Conservation (phyloP, 495 filamentous ascomycete genomes). For the Penicillium canariense region DNA sequence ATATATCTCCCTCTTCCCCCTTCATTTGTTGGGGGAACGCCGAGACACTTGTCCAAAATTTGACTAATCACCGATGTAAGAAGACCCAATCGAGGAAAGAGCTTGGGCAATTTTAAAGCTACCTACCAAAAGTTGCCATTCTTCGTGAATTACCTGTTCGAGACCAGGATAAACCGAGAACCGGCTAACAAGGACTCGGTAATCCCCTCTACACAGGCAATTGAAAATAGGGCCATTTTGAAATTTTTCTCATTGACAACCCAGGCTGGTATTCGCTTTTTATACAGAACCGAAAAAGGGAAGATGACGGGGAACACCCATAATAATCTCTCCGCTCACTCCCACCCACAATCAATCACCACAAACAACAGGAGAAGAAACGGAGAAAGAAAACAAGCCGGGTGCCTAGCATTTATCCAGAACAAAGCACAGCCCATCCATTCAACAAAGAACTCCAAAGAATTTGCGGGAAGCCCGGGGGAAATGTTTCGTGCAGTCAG, state of each 20-base stretch:
- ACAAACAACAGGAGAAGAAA: not conserved
- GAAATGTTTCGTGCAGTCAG: not conserved
- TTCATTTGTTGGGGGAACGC: not conserved
- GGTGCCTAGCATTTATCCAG: slow-evolving; percentile 17
- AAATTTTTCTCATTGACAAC: slow-evolving; percentile 23
- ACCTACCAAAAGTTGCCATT: no score
- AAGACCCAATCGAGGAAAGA: not conserved
- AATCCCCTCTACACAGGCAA: not conserved
- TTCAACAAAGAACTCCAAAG: slow-evolving; percentile 21
- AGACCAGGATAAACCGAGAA: no score
- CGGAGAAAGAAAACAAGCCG: slow-evolving; percentile 6
- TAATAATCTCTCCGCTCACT: slow-evolving; percentile 19
- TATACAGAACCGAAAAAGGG: slow-evolving; percentile 35
- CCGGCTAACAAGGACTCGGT: no score
- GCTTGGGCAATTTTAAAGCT: not conserved
- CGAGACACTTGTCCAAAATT: no score
- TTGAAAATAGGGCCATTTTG: slow-evolving; percentile 10
- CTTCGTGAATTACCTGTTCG: no score
- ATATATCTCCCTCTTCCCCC: not conserved
- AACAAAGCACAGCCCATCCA: not conserved
- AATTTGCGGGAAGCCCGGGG: slow-evolving; percentile 5
- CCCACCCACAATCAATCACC: not conserved
- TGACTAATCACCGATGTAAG: no score
- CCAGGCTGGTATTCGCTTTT: slow-evolving; percentile 19
- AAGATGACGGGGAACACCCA: slow-evolving; percentile 14